Percentiles rank a stretch among this genome's conserved stretches.
Conservation (phyloP, 2,329 filamentous ascomycete genomes). For the Colletotrichum phormii region DNA sequence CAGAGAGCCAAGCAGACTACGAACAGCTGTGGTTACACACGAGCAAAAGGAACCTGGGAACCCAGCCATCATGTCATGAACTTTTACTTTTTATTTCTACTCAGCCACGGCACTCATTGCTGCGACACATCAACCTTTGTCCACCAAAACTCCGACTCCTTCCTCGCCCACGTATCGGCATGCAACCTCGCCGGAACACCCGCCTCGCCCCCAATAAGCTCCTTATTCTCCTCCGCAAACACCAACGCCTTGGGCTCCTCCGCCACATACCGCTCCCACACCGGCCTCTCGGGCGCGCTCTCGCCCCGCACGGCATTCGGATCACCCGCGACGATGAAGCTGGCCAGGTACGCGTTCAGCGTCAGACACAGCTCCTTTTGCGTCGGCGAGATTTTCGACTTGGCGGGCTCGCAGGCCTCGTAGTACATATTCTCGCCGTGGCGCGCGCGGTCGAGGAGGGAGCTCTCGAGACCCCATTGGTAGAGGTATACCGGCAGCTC, state of each 20-base stretch:
- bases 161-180: slow-evolving; percentile 53
- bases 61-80: not conserved
- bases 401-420: slow-evolving; percentile 43
- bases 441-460: slow-evolving; percentile 51
- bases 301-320: slow-evolving; percentile 18
- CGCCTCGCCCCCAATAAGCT: slow-evolving; percentile 53
- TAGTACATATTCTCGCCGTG: slow-evolving; percentile 57
- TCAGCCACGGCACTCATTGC: slow-evolving; percentile 12
- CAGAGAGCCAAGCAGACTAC: too few relatives aligned
- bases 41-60: too few relatives aligned
- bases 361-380: slow-evolving; percentile 50
- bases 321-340: slow-evolving; percentile 45
- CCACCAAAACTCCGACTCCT: slow-evolving; percentile 73
- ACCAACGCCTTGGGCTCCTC: slow-evolving; percentile 56
- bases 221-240: slow-evolving; percentile 71
- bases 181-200: slow-evolving; percentile 55
- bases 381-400: slow-evolving; percentile 54
- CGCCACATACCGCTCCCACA: slow-evolving; percentile 41
- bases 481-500: slow-evolving; percentile 53
- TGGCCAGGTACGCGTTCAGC: slow-evolving; percentile 54
- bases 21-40: too few relatives aligned
- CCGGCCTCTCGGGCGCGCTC: slow-evolving; percentile 51
- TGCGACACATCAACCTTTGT: slow-evolving; percentile 60
- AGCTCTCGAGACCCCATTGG: slow-evolving; percentile 65
- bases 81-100: not conserved